Evolutionary conservation across 306 rosid genomes (phyloP), one percentile per base, ranked within the genome.

Genomic region (Styphnolobium japonicum): DNA sequence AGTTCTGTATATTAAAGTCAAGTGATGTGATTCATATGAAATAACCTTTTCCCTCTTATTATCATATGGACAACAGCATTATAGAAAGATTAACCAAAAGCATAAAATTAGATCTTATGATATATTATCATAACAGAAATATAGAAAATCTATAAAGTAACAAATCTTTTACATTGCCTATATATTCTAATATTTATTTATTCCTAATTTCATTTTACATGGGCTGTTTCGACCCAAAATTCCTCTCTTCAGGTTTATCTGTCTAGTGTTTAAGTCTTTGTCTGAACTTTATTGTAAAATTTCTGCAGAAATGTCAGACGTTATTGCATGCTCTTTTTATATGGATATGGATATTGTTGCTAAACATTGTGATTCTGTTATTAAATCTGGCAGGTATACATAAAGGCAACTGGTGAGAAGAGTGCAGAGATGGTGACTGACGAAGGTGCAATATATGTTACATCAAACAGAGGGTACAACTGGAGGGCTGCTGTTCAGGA

Each of bases 401-500:
- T 95, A 71, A 90, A 91, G 89, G 98, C 98, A 40, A 95, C 97
- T 25, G 95, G 84, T 46, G 98, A 95, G 18, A 91, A 91, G 89
- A 87, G 98, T 76, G 96, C 98, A 5, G 98, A 95, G 89, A 90
- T 95, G 98, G 98, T 95, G 80, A 95, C 98, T 22, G 98, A 95
- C 19, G 74, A 95, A 92, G 98, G 98, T 68, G 98, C 97, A 6
- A 92, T 95, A 42, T 95, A 95, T 82, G 87, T 95, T 57, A 95
- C 98, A 23, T 84, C 98, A 33, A 95, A 95, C 71, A 91, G 90
- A 81, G 98, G 98, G 43, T 92, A 90, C 84, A 95, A 95, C 61
- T 92, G 98, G 98, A 92, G 66, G 87, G 98, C 98, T 86, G 98
- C 98, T 43, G 92, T 95, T 55, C 98, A 95, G 88, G 98, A 95